Conservation (phyloP, 2,329 filamentous ascomycete genomes). For the Westerdykella sp. region DNA sequence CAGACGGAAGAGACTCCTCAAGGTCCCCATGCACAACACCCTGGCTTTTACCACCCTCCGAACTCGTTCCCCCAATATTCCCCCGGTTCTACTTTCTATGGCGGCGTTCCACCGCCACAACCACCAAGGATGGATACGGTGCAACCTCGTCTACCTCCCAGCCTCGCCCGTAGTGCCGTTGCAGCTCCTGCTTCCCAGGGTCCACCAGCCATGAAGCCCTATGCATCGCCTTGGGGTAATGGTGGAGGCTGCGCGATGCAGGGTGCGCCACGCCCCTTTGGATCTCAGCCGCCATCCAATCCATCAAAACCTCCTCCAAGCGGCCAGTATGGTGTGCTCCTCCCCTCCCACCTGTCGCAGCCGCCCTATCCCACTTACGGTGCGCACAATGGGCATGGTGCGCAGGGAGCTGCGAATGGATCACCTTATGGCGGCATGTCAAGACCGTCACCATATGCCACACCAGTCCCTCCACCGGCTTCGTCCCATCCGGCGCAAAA, state of each 20-base stretch:
- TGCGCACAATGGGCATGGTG: conserved; percentile 22
- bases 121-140: conserved; percentile 19
- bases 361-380: conserved; percentile 15
- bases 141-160: conserved; percentile 33
- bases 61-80: conserved; percentile 25
- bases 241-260: conserved; percentile 21
- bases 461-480: conserved; percentile 13
- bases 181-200: conserved; percentile 20
- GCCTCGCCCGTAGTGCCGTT: conserved; percentile 27
- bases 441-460: conserved; percentile 17
- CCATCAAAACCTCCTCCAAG: conserved; percentile 24
- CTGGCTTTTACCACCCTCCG: conserved; percentile 24
- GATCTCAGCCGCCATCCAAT: conserved; percentile 15
- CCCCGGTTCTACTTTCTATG: conserved; percentile 21
- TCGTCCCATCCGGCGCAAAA: background rate
- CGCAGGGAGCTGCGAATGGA: conserved; percentile 21
- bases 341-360: conserved; percentile 22
- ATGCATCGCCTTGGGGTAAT: conserved; percentile 32
- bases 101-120: conserved; percentile 21
- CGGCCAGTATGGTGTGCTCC: conserved; percentile 32
- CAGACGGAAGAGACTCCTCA: conserved; percentile 44
- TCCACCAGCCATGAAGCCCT: conserved; percentile 26
- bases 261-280: conserved; percentile 16
- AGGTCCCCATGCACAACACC: conserved; percentile 26
- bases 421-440: conserved; percentile 24